A percentile compares a stretch with the other conserved stretches of the same genome.
These are phyloP conservation scores for Blepharisma undulans DNA, from an alignment of 169 alveolate genomes.

Conservation along the genomic window DNA sequence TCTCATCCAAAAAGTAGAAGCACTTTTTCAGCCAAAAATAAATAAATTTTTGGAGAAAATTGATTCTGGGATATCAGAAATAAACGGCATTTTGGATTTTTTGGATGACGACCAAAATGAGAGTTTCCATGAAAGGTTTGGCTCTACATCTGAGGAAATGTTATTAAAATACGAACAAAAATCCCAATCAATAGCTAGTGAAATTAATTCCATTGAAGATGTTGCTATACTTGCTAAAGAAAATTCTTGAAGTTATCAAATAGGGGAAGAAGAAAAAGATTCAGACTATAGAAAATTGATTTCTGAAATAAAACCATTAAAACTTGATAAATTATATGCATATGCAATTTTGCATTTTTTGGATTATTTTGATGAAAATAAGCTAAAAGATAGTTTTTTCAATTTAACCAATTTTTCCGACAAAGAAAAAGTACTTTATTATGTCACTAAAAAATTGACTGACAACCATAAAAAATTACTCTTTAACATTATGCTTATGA, in stretches of 20 bases:
- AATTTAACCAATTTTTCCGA: background rate
- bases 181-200: background rate
- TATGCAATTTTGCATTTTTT: no score
- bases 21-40: background rate
- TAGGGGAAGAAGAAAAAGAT: background rate
- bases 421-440: background rate
- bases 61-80: background rate
- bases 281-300: background rate
- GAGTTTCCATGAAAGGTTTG: no score
- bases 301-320: no score
- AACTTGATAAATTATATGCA: background rate
- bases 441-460: no score
- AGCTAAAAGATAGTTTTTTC: background rate
- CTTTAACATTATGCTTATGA: background rate
- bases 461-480: no score
- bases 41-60: no score
- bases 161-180: no score
- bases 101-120: background rate
- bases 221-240: background rate
- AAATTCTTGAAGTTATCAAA: background rate
- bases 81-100: background rate
- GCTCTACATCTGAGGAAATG: background rate
- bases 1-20: no score
- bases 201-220: background rate
- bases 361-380: background rate